Percentiles rank a stretch among this genome's conserved stretches.
Conservation (phyloP, 2,329 filamentous ascomycete genomes). For the Stachybotrys chartarum region DNA sequence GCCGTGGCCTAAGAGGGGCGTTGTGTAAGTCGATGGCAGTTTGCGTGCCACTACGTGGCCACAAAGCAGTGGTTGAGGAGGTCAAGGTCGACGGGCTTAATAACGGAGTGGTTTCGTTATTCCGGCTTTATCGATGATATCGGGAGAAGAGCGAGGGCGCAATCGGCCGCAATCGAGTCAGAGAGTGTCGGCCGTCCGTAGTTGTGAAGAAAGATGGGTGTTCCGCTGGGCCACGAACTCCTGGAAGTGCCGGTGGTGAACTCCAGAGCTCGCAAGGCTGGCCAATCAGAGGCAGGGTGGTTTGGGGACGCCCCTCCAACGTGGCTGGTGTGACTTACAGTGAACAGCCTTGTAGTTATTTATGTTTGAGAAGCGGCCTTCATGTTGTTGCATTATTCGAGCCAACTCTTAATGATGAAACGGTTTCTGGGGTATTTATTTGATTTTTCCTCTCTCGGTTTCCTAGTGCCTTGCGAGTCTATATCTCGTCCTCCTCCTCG, state of each 20-base stretch:
- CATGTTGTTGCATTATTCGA: no score
- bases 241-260: constrained; percentile 4
- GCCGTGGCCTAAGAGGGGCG: not conserved
- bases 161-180: no score
- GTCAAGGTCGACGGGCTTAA: no score
- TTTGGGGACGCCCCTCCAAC: not conserved
- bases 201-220: not conserved
- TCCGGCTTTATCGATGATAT: no score
- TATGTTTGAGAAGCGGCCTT: no score
- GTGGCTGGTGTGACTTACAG: not conserved
- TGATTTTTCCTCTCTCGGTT: no score
- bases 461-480: constrained; percentile 5
- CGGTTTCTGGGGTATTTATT: no score
- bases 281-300: constrained; percentile 12
- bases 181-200: no score
- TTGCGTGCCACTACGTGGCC: not conserved
- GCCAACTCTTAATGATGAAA: no score
- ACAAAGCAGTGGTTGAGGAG: not conserved
- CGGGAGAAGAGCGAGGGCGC: no score
- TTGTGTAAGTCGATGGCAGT: not conserved
- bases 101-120: no score
- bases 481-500: constrained; percentile 91
- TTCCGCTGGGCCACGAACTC: not conserved
- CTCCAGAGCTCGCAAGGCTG: constrained; percentile 5
- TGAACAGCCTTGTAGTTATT: not conserved